Conservation (phyloP, 495 filamentous ascomycete genomes). For the Hyaloscypha hepaticicola region DNA sequence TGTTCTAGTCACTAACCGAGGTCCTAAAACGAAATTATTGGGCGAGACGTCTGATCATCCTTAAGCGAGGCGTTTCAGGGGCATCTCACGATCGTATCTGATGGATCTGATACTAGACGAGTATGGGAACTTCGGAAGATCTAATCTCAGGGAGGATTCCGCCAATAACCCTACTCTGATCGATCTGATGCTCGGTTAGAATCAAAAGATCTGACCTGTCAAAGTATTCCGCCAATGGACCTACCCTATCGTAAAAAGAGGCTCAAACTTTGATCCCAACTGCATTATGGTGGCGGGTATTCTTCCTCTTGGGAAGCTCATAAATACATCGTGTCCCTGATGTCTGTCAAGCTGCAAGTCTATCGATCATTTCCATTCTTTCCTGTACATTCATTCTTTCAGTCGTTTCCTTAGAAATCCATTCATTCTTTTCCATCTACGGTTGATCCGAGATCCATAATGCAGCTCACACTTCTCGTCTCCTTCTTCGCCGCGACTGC, state of each 20-base stretch:
- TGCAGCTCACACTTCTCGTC: slow-evolving; percentile 9
- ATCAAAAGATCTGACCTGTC: slow-evolving; percentile 1
- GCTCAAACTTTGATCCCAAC: not conserved
- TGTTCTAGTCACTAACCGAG: not conserved
- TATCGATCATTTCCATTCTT: not conserved
- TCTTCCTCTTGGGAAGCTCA: not conserved
- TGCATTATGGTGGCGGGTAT: not conserved
- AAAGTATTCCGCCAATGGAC: not conserved
- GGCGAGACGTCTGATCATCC: slow-evolving; percentile 4
- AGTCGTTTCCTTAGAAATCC: not conserved
- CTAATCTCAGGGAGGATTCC: slow-evolving; percentile 1
- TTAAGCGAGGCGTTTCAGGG: not conserved
- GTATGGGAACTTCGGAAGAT: slow-evolving; percentile 1
- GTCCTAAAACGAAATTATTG: not conserved
- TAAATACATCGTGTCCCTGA: not conserved
- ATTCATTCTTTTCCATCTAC: not conserved
- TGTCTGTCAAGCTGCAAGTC: not conserved
- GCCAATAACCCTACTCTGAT: not conserved
- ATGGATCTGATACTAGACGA: slow-evolving; percentile 5
- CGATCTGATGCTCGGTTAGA: slow-evolving; percentile 2
- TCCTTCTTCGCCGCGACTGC: slow-evolving; percentile 9
- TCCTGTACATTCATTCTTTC: not conserved
- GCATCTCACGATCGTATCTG: not conserved
- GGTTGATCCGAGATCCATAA: slow-evolving; percentile 6
- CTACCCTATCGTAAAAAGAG: not conserved